Evolutionary conservation across 1,284 basidiomycete genomes (phyloP).

Genomic region (Ganoderma leucocontextum): DNA sequence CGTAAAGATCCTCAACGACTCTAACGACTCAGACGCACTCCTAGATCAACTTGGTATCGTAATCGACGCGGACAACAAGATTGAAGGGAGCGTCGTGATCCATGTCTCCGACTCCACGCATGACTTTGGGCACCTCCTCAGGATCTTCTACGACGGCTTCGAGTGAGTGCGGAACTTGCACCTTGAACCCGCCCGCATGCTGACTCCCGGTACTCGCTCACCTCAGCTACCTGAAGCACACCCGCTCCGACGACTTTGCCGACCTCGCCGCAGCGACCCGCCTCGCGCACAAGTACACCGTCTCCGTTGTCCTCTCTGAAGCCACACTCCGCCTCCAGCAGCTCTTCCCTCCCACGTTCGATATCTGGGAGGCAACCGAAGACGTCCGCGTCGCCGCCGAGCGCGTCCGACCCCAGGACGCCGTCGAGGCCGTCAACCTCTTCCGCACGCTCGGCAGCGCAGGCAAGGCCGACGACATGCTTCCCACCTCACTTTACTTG

Average conservation of each 20-base stretch:
- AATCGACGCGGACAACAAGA: background rate
- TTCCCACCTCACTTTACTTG: conserved; percentile 12
- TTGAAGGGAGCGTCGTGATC: conserved; percentile 7
- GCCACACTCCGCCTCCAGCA: background rate
- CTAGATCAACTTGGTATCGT: background rate
- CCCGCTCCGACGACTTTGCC: background rate
- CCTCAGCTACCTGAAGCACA: background rate
- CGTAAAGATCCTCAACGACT: background rate
- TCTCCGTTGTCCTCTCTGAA: background rate
- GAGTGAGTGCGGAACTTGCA: background rate
- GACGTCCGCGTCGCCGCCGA: background rate
- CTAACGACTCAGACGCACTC: background rate
- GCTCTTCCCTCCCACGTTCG: conserved; percentile 4
- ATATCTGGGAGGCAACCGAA: background rate
- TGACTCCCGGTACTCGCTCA: background rate
- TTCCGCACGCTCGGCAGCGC: background rate
- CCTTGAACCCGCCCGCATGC: background rate
- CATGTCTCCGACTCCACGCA: background rate
- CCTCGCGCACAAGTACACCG: conserved; percentile 20
- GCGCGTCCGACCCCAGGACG: conserved; percentile 8
- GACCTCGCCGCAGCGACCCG: conserved; percentile 8
- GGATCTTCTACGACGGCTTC: background rate
- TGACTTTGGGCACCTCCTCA: conserved; percentile 5
- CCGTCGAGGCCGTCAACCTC: conserved; percentile 11
- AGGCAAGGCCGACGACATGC: background rate